phyloP scores from a whole-genome alignment of 768 basidiomycete species.

The Collybia nuda region DNA sequence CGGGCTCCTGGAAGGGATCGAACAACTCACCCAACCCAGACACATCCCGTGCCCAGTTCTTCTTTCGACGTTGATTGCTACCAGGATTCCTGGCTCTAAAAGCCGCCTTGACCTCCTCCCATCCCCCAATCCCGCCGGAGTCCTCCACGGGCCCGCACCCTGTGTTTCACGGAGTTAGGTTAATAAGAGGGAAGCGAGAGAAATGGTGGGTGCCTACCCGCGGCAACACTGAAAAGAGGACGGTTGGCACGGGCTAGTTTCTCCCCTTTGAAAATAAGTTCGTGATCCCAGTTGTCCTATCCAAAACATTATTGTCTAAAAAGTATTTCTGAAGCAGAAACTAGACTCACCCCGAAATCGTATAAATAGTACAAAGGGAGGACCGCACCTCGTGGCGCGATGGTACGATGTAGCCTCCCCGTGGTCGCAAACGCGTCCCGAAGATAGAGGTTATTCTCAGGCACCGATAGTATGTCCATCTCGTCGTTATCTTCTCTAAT shows the following conservation, averaged over 20 bases:
- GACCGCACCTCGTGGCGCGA: slow-evolving; percentile 6
- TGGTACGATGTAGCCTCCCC: slow-evolving; percentile 4
- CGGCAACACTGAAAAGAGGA: slow-evolving; percentile 8
- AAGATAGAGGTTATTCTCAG: background rate
- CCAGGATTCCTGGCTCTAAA: slow-evolving; percentile 1
- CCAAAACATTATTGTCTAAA: background rate
- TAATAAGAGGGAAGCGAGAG: too few species aligned
- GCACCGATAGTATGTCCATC: background rate
- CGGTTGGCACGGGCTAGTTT: slow-evolving; percentile 11
- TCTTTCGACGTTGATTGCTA: background rate
- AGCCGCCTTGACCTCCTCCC: slow-evolving; percentile 7
- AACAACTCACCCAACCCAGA: background rate
- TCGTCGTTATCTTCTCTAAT: background rate
- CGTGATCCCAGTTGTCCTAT: slow-evolving; percentile 23
- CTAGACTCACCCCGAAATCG: slow-evolving; percentile 14
- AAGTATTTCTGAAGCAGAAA: background rate
- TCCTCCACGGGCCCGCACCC: slow-evolving; percentile 7
- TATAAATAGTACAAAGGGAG: slow-evolving; percentile 15
- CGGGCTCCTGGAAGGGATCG: slow-evolving; percentile 8
- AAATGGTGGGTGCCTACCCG: background rate
- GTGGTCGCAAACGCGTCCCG: background rate
- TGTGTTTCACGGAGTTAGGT: background rate
- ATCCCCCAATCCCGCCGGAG: slow-evolving; percentile 3
- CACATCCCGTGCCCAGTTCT: slow-evolving; percentile 1
- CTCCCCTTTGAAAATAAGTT: slow-evolving; percentile 9